These are phyloP conservation scores for Aspergillus sp. DNA, from an alignment of 2,329 filamentous ascomycete genomes.

Conservation along the genomic window DNA sequence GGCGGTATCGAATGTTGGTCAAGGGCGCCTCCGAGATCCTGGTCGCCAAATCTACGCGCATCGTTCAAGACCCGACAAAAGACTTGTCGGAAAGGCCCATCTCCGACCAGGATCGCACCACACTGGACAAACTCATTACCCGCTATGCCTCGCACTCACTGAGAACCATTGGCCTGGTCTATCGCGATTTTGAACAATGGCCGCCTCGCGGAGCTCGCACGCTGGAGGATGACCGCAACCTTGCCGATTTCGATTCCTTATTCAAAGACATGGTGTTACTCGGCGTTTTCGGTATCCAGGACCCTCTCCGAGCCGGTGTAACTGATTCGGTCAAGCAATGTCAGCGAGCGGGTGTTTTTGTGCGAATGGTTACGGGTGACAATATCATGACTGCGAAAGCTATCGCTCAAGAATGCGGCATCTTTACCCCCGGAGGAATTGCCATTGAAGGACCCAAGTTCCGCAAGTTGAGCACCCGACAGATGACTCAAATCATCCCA, in stretches of 20 bases:
- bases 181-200: constrained; percentile 82
- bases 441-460: constrained; percentile 79
- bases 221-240: constrained; percentile 57
- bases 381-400: constrained; percentile 76
- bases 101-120: constrained; percentile 56
- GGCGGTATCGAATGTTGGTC: constrained; percentile 57
- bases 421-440: constrained; percentile 65
- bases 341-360: constrained; percentile 72
- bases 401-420: constrained; percentile 76
- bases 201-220: constrained; percentile 65
- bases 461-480: constrained; percentile 64
- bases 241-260: constrained; percentile 65
- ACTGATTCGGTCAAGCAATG: constrained; percentile 69
- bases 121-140: constrained; percentile 67
- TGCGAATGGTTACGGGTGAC: constrained; percentile 84
- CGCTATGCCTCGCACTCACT: constrained; percentile 77
- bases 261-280: constrained; percentile 68
- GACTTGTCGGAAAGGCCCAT: constrained; percentile 55
- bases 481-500: constrained; percentile 68
- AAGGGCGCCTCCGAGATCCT: constrained; percentile 56
- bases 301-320: constrained; percentile 75
- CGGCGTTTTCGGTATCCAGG: constrained; percentile 75
- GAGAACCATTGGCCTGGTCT: constrained; percentile 79
- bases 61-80: constrained; percentile 61
- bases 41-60: constrained; percentile 46